Conservation (phyloP, 2,329 filamentous ascomycete species). For the Pyricularia sp. region DNA sequence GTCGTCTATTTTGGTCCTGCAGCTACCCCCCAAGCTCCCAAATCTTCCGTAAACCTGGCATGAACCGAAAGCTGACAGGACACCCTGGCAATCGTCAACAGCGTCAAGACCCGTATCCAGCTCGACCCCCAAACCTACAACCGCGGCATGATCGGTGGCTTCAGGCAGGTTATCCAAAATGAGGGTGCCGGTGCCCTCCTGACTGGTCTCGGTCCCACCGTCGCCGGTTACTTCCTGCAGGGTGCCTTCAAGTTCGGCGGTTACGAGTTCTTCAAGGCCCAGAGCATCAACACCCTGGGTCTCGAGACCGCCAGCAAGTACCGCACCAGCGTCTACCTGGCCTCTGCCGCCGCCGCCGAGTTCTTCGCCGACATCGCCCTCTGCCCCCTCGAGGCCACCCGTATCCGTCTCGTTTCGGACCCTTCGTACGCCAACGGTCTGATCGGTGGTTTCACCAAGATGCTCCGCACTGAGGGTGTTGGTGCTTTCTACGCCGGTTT, state of each 20-base stretch:
- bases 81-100: constrained; percentile 22
- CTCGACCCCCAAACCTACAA: constrained; percentile 76
- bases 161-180: constrained; percentile 64
- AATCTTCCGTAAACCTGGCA: background rate
- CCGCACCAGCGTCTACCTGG: constrained; percentile 65
- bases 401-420: constrained; percentile 75
- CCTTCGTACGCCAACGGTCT: constrained; percentile 68
- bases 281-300: constrained; percentile 64
- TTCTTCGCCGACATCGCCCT: constrained; percentile 63
- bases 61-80: background rate
- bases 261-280: constrained; percentile 85
- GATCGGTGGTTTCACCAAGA: constrained; percentile 63
- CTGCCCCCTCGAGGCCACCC: constrained; percentile 76
- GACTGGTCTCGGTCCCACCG: constrained; percentile 70
- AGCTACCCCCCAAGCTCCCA: background rate
- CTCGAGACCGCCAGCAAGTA: constrained; percentile 62
- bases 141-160: constrained; percentile 68
- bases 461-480: constrained; percentile 62
- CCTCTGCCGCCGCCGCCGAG: constrained; percentile 47
- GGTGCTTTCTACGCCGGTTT: constrained; percentile 78
- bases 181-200: constrained; percentile 71
- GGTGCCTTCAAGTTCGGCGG: constrained; percentile 82
- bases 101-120: constrained; percentile 82
- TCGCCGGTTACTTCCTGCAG: constrained; percentile 77
- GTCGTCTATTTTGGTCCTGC: background rate